phyloP scores from a whole-genome alignment of 2,329 filamentous ascomycete species.

The Fusarium sp. region DNA sequence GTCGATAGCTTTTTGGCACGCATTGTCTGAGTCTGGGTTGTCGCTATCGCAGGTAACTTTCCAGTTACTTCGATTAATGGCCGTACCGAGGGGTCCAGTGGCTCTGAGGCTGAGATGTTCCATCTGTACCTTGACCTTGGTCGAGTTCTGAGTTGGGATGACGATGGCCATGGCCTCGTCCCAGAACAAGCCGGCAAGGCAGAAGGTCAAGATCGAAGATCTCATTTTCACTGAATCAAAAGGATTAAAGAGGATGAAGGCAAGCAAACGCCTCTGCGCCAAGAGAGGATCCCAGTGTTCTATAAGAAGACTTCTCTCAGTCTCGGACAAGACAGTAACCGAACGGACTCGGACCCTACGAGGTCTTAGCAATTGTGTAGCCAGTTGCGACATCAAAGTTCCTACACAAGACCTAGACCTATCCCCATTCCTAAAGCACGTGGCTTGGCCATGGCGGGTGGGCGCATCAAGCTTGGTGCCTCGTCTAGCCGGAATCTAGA shows the following conservation, averaged over 20 bases:
- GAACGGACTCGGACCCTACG: not conserved
- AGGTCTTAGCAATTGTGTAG: not conserved
- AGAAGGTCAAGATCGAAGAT: constrained; percentile 16
- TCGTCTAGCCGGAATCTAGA: not conserved
- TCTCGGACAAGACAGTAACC: not conserved
- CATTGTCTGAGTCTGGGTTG: constrained; percentile 9
- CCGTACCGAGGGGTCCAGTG: constrained; percentile 21
- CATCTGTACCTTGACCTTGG: constrained; percentile 16
- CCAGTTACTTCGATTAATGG: constrained; percentile 24
- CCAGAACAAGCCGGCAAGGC: constrained; percentile 12
- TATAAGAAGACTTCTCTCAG: not conserved
- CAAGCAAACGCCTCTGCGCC: no score
- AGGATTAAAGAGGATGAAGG: not conserved
- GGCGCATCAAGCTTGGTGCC: not conserved
- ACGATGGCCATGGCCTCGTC: not conserved
- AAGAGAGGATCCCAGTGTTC: not conserved
- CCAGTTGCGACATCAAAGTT: not conserved
- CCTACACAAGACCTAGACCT: not conserved
- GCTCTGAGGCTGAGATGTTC: constrained; percentile 25
- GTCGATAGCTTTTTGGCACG: constrained; percentile 29
- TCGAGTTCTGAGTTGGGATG: not conserved
- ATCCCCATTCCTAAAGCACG: not conserved
- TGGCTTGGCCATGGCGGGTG: not conserved
- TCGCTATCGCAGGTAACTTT: constrained; percentile 26
- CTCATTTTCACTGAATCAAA: constrained; percentile 2